These are phyloP conservation scores for Cutaneotrichosporon sp. DNA, from an alignment of 1,284 basidiomycete species.

Conservation along the genomic window DNA sequence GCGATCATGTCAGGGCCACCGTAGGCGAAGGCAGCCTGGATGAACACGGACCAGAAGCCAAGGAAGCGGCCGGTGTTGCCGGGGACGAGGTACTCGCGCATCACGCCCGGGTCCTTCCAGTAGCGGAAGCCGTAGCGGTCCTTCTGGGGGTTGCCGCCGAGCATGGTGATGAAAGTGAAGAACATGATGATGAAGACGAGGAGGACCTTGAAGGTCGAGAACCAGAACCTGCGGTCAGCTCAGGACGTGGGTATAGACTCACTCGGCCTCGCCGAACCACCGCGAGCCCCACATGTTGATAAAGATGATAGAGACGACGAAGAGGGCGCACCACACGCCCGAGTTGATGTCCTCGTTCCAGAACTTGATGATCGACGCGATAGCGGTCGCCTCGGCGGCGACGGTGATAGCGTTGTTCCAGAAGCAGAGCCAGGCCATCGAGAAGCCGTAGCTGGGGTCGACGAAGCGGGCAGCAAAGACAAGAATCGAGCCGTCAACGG, in stretches of 20 bases:
- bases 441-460: constrained; percentile 18
- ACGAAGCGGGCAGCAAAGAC: constrained; percentile 23
- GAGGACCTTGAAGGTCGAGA: constrained; percentile 24
- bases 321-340: constrained; percentile 15
- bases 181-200: constrained; percentile 54
- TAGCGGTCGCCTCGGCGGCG: constrained; percentile 16
- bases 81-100: constrained; percentile 17
- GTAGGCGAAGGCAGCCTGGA: constrained; percentile 40
- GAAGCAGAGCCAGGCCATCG: constrained; percentile 22
- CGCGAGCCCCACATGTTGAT: constrained; percentile 21
- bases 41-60: constrained; percentile 63
- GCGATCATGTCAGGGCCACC: constrained; percentile 52
- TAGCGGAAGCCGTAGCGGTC: constrained; percentile 56
- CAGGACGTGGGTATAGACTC: too few relatives aligned
- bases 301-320: constrained; percentile 9
- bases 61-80: constrained; percentile 56
- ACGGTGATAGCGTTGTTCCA: constrained; percentile 21
- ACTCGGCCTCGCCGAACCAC: constrained; percentile 22
- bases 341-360: constrained; percentile 18
- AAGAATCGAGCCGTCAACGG: constrained; percentile 24
- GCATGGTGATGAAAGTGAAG: constrained; percentile 67
- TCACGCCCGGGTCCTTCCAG: constrained; percentile 59
- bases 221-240: constrained; percentile 13
- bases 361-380: constrained; percentile 17
- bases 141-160: constrained; percentile 67